phyloP scores from a whole-genome alignment of 805 yeast species.

The Lachancea waltii region DNA sequence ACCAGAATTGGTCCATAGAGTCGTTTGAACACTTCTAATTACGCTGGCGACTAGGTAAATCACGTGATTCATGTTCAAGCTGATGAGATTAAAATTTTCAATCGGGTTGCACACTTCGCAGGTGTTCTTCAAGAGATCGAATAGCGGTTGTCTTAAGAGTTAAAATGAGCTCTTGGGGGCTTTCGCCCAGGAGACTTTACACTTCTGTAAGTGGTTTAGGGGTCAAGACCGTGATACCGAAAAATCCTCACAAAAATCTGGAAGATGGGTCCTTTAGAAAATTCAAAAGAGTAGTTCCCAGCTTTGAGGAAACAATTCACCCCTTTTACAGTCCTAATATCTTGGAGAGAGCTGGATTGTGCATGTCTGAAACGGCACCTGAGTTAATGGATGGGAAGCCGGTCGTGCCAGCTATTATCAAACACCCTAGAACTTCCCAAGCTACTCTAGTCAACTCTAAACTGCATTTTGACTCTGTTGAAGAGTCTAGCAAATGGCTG shows the following conservation, averaged over 20 bases:
- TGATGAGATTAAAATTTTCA: background rate
- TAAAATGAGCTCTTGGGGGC: background rate
- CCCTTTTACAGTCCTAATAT: conserved; percentile 24
- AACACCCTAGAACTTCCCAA: conserved; percentile 5
- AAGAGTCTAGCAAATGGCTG: conserved; percentile 21
- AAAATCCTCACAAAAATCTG: background rate
- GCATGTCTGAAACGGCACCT: conserved; percentile 18
- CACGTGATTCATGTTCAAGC: conserved; percentile 1
- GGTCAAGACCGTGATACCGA: background rate
- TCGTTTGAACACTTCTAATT: background rate
- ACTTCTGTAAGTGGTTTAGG: background rate
- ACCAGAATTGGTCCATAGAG: conserved; percentile 1
- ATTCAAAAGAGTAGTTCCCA: conserved; percentile 12
- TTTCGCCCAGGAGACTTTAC: conserved; percentile 1
- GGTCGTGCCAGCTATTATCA: conserved; percentile 16
- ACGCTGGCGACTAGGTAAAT: background rate
- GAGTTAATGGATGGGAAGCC: conserved; percentile 17
- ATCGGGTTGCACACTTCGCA: background rate
- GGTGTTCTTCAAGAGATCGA: background rate
- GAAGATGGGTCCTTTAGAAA: background rate
- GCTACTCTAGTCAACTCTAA: conserved; percentile 10
- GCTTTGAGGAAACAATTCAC: conserved; percentile 18
- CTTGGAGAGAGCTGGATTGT: conserved; percentile 21
- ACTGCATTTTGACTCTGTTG: conserved; percentile 14
- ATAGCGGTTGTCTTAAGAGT: background rate